Conservation (phyloP, 768 basidiomycete species). For the Boletus edulis region DNA sequence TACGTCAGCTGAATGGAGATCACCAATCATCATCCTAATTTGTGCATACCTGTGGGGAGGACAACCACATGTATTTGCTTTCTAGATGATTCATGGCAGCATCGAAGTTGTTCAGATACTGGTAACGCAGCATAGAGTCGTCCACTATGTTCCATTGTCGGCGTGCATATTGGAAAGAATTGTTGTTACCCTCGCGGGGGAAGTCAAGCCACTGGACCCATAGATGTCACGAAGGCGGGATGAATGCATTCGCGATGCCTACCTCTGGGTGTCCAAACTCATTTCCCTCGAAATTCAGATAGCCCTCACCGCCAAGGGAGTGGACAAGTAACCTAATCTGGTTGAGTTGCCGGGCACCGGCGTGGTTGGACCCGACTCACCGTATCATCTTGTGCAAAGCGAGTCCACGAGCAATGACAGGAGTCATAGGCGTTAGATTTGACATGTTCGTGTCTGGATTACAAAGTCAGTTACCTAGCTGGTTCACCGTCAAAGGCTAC, state of each 20-base stretch:
- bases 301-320: slow-evolving; percentile 94
- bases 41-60: slow-evolving; percentile 62
- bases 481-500: neutral
- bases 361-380: slow-evolving; percentile 38
- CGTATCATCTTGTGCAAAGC: slow-evolving; percentile 98
- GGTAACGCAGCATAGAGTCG: slow-evolving; percentile 84
- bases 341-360: neutral
- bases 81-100: slow-evolving; percentile 87
- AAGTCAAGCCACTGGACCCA: slow-evolving; percentile 92
- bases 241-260: slow-evolving; percentile 11
- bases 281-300: slow-evolving; percentile 96
- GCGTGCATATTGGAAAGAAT: slow-evolving; percentile 96
- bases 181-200: slow-evolving; percentile 91
- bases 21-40: neutral
- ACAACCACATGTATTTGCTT: slow-evolving; percentile 80
- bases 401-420: slow-evolving; percentile 83
- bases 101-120: slow-evolving; percentile 92
- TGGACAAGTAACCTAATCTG: slow-evolving; percentile 76
- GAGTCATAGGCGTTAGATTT: slow-evolving; percentile 76
- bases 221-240: neutral
- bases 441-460: slow-evolving; percentile 89
- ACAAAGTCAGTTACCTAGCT: neutral
- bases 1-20: slow-evolving; percentile 7
- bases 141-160: slow-evolving; percentile 97
- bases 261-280: slow-evolving; percentile 99